Conservation (phyloP, 805 yeast species). For the Kazachstania kunashirensis region DNA sequence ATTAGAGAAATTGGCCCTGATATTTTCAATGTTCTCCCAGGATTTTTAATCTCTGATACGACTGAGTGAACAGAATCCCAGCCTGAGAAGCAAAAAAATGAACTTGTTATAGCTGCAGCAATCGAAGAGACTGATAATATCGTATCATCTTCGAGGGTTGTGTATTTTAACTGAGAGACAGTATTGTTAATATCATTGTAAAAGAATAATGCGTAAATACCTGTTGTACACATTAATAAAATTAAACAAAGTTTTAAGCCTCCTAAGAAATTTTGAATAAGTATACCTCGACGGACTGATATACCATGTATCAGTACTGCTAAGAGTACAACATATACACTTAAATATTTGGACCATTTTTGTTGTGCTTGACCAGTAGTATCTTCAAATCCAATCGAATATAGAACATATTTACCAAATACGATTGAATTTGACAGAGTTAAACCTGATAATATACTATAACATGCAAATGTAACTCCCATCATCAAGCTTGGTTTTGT, state of each 20-base stretch:
- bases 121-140: slow-evolving; percentile 36
- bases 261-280: slow-evolving; percentile 55
- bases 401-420: slow-evolving; percentile 51
- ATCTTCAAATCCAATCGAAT: slow-evolving; percentile 35
- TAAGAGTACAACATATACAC: slow-evolving; percentile 31
- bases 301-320: slow-evolving; percentile 43
- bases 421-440: slow-evolving; percentile 46
- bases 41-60: slow-evolving; percentile 52
- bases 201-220: slow-evolving; percentile 47
- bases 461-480: slow-evolving; percentile 41
- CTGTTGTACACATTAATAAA: slow-evolving; percentile 45
- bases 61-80: slow-evolving; percentile 57
- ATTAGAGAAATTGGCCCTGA: slow-evolving; percentile 51
- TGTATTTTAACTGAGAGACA: neutral
- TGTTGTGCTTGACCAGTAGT: slow-evolving; percentile 29
- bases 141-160: slow-evolving; percentile 22
- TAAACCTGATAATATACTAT: slow-evolving; percentile 45
- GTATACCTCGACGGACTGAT: slow-evolving; percentile 51
- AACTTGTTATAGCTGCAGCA: slow-evolving; percentile 47
- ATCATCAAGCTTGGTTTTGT: slow-evolving; percentile 48
- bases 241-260: slow-evolving; percentile 48
- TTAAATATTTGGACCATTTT: slow-evolving; percentile 35
- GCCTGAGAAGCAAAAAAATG: slow-evolving; percentile 52
- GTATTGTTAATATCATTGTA: slow-evolving; percentile 1
- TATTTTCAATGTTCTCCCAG: slow-evolving; percentile 44